phyloP scores from a whole-genome alignment of 2,329 filamentous ascomycete species.

The Diplodia sapinea region DNA sequence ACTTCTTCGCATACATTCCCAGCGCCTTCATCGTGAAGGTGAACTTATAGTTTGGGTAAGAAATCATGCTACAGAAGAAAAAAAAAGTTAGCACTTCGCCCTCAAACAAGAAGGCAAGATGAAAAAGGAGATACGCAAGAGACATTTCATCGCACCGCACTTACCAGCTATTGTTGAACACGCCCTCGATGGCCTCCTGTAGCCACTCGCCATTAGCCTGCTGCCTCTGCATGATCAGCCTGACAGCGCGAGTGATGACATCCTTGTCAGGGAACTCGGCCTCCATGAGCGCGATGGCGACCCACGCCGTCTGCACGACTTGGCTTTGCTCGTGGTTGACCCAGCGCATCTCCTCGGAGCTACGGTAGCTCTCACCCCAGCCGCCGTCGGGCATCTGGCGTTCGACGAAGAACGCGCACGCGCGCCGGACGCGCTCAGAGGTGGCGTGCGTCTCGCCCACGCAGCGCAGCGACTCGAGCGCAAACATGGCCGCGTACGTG shows the following conservation, averaged over 20 bases:
- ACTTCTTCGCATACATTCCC: constrained; percentile 81
- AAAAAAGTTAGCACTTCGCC: neutral
- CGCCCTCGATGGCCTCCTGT: constrained; percentile 94
- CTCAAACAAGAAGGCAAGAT: neutral
- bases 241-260: constrained; percentile 74
- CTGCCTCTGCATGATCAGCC: constrained; percentile 83
- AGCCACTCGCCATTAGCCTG: constrained; percentile 90
- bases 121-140: neutral
- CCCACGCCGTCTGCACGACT: constrained; percentile 95
- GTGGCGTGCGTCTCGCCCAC: constrained; percentile 82
- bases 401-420: constrained; percentile 83
- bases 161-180: constrained; percentile 96
- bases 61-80: constrained; percentile 76
- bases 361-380: constrained; percentile 94
- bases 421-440: constrained; percentile 71
- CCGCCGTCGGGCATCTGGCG: constrained; percentile 89
- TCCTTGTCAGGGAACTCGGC: constrained; percentile 78
- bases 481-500: constrained; percentile 97
- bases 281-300: constrained; percentile 78
- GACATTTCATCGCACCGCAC: constrained; percentile 40
- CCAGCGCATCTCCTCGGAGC: constrained; percentile 78
- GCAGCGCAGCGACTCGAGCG: constrained; percentile 80
- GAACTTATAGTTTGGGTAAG: constrained; percentile 99
- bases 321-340: constrained; percentile 79
- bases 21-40: constrained; percentile 92